A percentile compares a stretch with the other conserved stretches of the same genome.
phyloP scores from a whole-genome alignment of 2,329 filamentous ascomycete species.

The Exophiala calicioides region DNA sequence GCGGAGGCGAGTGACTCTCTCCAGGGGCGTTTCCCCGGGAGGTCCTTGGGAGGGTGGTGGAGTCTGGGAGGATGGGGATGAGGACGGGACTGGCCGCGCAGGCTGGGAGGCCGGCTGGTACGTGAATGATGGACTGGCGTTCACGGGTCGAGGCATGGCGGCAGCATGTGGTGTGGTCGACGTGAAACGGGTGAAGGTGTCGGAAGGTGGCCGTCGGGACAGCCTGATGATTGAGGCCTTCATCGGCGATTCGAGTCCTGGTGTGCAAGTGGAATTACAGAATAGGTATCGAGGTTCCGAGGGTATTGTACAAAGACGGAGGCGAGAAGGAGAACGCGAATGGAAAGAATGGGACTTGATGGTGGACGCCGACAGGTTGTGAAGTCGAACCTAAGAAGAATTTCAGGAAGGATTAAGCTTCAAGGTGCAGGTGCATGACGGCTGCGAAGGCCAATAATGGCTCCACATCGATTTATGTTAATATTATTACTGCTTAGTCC shows the following conservation, averaged over 20 bases:
- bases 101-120: conserved; percentile 33
- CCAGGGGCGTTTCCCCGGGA: conserved; percentile 62
- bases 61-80: conserved; percentile 21
- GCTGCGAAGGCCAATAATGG: too few species aligned
- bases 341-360: too few species aligned
- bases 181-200: conserved; percentile 52
- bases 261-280: not conserved
- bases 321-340: not conserved
- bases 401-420: too few species aligned
- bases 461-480: too few species aligned
- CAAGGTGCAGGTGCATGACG: too few species aligned
- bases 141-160: conserved; percentile 44
- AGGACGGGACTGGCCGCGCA: conserved; percentile 15
- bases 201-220: conserved; percentile 45
- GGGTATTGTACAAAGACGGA: not conserved
- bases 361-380: too few species aligned
- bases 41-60: conserved; percentile 14
- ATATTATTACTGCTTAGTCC: too few species aligned
- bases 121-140: conserved; percentile 28
- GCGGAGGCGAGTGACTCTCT: conserved; percentile 68
- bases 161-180: conserved; percentile 53
- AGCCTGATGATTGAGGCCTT: conserved; percentile 18
- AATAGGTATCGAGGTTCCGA: not conserved
- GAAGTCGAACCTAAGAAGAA: too few species aligned
- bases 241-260: too few species aligned